These are phyloP conservation scores for Piper betle DNA, from an alignment of 164 flowering plant genomes.

Conservation along the genomic window DNA sequence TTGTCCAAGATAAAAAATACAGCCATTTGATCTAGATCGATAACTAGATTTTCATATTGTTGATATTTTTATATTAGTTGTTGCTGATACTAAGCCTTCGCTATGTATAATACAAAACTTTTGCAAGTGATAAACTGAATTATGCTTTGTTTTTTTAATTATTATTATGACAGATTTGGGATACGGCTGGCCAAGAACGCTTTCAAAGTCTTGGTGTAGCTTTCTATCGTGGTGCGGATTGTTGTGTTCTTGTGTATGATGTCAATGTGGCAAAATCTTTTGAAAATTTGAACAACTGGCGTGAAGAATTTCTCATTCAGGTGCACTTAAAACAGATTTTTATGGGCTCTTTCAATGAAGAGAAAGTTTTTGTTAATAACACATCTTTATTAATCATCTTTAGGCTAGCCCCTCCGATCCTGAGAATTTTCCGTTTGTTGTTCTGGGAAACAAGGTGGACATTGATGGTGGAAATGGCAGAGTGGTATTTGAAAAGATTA, in stretches of 20 bases:
- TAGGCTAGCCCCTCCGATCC: constrained; percentile 96
- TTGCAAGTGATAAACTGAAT: neutral
- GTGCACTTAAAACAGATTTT: constrained; percentile 12
- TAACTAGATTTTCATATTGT: too few species aligned
- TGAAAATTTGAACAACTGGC: constrained; percentile 83
- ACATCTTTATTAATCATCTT: neutral
- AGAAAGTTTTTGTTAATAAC: neutral
- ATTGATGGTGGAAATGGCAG: constrained; percentile 90
- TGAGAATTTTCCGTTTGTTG: constrained; percentile 91
- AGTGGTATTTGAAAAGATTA: constrained; percentile 47
- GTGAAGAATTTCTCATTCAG: constrained; percentile 93
- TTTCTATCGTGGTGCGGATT: constrained; percentile 93
- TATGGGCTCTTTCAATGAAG: neutral
- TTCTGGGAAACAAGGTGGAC: constrained; percentile 81
- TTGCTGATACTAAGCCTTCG: neutral
- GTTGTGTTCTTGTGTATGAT: constrained; percentile 96
- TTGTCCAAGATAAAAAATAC: too few species aligned
- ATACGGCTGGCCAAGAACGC: constrained; percentile 93
- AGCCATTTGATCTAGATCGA: too few species aligned
- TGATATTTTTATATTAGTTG: too few species aligned
- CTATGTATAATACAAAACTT: neutral
- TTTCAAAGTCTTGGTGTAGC: constrained; percentile 97
- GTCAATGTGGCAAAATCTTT: constrained; percentile 83
- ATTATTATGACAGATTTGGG: constrained; percentile 65
- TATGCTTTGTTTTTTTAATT: neutral